A percentile compares a stretch with the other conserved stretches of the same genome.
These are phyloP conservation scores for Erysimum cheiri DNA, from an alignment of 441 rosid species.

Conservation along the genomic window DNA sequence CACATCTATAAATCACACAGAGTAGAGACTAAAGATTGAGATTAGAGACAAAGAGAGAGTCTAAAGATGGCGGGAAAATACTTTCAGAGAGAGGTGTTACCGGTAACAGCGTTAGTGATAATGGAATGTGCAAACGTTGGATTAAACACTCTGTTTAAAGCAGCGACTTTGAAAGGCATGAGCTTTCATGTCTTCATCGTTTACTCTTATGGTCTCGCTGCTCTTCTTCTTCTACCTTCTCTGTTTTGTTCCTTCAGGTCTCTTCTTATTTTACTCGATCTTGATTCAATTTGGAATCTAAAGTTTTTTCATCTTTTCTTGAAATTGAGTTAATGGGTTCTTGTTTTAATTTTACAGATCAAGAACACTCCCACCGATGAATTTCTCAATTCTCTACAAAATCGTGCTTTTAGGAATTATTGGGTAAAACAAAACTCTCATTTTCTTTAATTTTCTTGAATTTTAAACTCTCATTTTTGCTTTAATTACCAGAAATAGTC, in stretches of 20 bases:
- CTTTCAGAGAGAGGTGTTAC: slow-evolving; percentile 53
- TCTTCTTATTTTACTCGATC: neutral
- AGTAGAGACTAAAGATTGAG: neutral
- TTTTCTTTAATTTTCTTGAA: no score
- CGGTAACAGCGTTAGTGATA: slow-evolving; percentile 59
- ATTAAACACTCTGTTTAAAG: slow-evolving; percentile 67
- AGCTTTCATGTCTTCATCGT: slow-evolving; percentile 62
- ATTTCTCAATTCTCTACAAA: slow-evolving; percentile 53
- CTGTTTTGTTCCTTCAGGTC: slow-evolving; percentile 67
- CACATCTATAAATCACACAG: slow-evolving; percentile 26
- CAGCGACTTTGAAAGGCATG: slow-evolving; percentile 71
- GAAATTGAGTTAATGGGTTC: slow-evolving; percentile 23
- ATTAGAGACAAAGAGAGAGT: neutral
- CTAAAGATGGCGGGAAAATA: slow-evolving; percentile 42
- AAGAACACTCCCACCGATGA: slow-evolving; percentile 62
- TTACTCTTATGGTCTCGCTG: slow-evolving; percentile 63
- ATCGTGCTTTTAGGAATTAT: slow-evolving; percentile 65
- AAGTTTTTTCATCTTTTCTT: neutral
- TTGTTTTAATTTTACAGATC: slow-evolving; percentile 52
- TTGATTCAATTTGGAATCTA: neutral
- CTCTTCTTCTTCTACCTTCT: slow-evolving; percentile 68
- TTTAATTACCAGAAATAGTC: no score
- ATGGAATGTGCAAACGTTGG: slow-evolving; percentile 69
- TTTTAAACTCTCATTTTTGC: no score
- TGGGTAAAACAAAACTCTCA: slow-evolving; percentile 48